Evolutionary conservation across 1,139 yeast species (phyloP).

Genomic region (Hyphopichia khmerensis): DNA sequence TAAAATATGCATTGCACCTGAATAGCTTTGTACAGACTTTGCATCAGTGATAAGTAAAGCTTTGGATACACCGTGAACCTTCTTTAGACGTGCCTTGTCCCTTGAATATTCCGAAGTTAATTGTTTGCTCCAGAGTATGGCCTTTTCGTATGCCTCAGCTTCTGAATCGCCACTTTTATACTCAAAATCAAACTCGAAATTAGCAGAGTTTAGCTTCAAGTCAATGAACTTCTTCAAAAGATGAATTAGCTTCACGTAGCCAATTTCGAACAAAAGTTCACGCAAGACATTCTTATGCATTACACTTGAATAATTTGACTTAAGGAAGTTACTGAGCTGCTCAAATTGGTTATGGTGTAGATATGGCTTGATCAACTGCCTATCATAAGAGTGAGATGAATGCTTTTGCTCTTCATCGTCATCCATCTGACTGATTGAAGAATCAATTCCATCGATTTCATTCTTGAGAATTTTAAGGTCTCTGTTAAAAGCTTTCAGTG

Average conservation of each 20-base stretch:
- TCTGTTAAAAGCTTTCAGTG: constrained; percentile 58
- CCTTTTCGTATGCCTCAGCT: constrained; percentile 13
- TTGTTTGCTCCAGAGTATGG: constrained; percentile 44
- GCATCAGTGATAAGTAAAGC: constrained; percentile 27
- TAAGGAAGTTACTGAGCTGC: constrained; percentile 41
- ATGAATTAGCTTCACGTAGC: constrained; percentile 48
- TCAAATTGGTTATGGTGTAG: constrained; percentile 51
- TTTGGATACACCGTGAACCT: constrained; percentile 26
- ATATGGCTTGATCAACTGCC: constrained; percentile 52
- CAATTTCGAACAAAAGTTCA: constrained; percentile 52
- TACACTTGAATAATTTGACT: constrained; percentile 44
- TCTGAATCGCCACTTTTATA: constrained; percentile 11
- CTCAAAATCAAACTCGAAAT: constrained; percentile 18
- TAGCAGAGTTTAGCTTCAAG: constrained; percentile 13
- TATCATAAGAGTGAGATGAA: constrained; percentile 40
- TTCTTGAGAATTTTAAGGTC: constrained; percentile 39
- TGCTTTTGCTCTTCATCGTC: constrained; percentile 11
- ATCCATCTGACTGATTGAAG: constrained; percentile 9
- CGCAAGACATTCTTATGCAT: constrained; percentile 32
- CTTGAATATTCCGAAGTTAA: constrained; percentile 30
- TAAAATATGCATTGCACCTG: constrained; percentile 19
- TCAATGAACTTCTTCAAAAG: constrained; percentile 24
- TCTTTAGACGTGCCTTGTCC: constrained; percentile 10
- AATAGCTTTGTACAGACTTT: constrained; percentile 21
- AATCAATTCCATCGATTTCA: constrained; percentile 12